Evolutionary conservation across 2,329 filamentous ascomycete genomes (phyloP), one percentile per base, ranked within the genome.

Genomic region (Hyphodiscus sp.): DNA sequence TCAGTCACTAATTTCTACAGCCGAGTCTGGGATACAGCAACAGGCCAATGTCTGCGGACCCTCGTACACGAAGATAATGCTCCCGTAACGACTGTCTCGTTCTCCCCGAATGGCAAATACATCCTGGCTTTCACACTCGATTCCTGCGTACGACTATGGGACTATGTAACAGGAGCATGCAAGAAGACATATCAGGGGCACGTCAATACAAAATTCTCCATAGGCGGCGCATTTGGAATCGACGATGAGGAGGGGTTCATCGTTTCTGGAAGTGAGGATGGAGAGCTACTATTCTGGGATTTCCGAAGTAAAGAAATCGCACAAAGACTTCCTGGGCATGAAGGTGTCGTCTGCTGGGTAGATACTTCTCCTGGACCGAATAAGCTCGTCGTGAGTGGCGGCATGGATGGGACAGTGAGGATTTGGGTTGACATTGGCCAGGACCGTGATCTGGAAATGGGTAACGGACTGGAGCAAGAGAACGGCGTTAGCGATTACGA

Each of bases 141-240:
- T 73, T 88, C 85, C 56, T 92, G 88, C 67, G 81, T 99, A 46
- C 84, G 94, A 1, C 75, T 99, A 20, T 99, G 94, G 94, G 89
- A 96, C 69, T 99, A 97, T 68, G 87, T 95, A 9, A 83, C 90
- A 41, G 92, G 92, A 8, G 83, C 85, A 26, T 94, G 94, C 62
- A 86, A 96, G 65, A 99, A 99, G 77, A 99, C 94, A 15, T 99
- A 97, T 70, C 91, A 96, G 68, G 94, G 94, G 0, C 94, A 97
- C 66, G 73, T 76, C 51, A 99, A 99, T 69, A 78, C 82, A 51
- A 85, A 85, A 57, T 97, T 87, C 71, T 92, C 89, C 60, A 78
- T 97, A n/a, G 82, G 82, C 2, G 89, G 91, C 3, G 86, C 86
- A 42, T 96, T 97, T 66, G 91, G 89, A 13, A 77, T 81, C 1